Percentiles rank a stretch among this genome's conserved stretches.
phyloP scores from a whole-genome alignment of 176 grass and related monocot genomes.

The Avena sativa region DNA sequence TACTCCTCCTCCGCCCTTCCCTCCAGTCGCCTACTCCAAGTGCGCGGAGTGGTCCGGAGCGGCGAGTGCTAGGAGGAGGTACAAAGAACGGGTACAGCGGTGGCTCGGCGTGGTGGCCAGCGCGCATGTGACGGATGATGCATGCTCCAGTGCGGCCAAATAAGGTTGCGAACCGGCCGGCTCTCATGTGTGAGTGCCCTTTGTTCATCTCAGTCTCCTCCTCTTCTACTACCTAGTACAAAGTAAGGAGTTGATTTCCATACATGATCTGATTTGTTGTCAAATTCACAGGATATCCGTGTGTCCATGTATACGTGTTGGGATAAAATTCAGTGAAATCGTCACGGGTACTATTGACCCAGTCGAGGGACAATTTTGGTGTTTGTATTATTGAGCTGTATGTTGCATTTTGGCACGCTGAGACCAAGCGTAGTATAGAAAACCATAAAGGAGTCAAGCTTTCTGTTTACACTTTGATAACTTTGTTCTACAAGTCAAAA shows the following conservation, averaged over 20 bases:
- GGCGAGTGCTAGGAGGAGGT: not conserved
- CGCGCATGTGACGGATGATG: not conserved
- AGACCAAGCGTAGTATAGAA: not conserved
- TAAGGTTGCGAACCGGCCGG: not conserved
- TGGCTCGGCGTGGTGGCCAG: not conserved
- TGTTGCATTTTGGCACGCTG: not conserved
- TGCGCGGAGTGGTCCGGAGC: not conserved
- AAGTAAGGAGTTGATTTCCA: not conserved
- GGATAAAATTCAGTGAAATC: not conserved
- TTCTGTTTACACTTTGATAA: not conserved
- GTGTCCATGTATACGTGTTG: not conserved
- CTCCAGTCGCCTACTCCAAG: not conserved
- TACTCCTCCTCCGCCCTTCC: not conserved
- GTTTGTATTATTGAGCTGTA: not conserved
- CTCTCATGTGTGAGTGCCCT: not conserved
- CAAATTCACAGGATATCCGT: not conserved
- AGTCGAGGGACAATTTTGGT: not conserved
- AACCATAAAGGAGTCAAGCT: not conserved
- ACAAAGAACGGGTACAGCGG: not conserved
- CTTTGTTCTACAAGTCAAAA: not conserved
- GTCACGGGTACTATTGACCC: not conserved
- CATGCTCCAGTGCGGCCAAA: not conserved
- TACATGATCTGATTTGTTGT: not conserved
- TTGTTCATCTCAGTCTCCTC: not conserved
- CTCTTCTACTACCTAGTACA: not conserved